phyloP scores from a whole-genome alignment of 495 filamentous ascomycete species.

The Hypoxylon intermedium region DNA sequence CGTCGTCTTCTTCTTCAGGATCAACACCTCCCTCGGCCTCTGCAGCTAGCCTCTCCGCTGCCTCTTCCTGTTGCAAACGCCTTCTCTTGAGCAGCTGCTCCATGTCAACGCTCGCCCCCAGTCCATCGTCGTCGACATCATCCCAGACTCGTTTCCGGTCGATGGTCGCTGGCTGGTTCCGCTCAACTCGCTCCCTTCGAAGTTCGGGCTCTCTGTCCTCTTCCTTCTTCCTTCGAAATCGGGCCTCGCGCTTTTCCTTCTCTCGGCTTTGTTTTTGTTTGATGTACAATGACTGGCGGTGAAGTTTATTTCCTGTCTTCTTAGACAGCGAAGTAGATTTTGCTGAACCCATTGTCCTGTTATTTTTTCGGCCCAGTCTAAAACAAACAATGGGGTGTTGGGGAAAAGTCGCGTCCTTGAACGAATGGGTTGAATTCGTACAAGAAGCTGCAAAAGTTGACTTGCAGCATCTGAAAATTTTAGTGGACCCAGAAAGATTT shows the following conservation, averaged over 20 bases:
- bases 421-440: neutral
- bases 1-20: slow-evolving; percentile 62
- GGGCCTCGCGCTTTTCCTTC: slow-evolving; percentile 73
- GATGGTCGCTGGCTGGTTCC: slow-evolving; percentile 82
- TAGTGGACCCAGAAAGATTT: slow-evolving; percentile 26
- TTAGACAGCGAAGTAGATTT: slow-evolving; percentile 34
- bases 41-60: slow-evolving; percentile 57
- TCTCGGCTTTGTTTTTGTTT: slow-evolving; percentile 74
- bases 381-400: neutral
- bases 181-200: slow-evolving; percentile 69
- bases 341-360: slow-evolving; percentile 24
- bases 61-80: slow-evolving; percentile 61
- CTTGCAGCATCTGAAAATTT: slow-evolving; percentile 32
- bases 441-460: neutral
- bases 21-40: slow-evolving; percentile 51
- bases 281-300: slow-evolving; percentile 75
- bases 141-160: slow-evolving; percentile 95
- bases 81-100: slow-evolving; percentile 76
- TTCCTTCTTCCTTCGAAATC: slow-evolving; percentile 78
- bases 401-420: neutral
- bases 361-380: neutral
- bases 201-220: slow-evolving; percentile 85
- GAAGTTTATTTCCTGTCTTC: slow-evolving; percentile 69
- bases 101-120: slow-evolving; percentile 80
- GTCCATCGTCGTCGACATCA: slow-evolving; percentile 77